Percentiles rank a stretch among this genome's conserved stretches.
phyloP scores from a whole-genome alignment of 1,284 basidiomycete species.

The Cerioporus squamosus region DNA sequence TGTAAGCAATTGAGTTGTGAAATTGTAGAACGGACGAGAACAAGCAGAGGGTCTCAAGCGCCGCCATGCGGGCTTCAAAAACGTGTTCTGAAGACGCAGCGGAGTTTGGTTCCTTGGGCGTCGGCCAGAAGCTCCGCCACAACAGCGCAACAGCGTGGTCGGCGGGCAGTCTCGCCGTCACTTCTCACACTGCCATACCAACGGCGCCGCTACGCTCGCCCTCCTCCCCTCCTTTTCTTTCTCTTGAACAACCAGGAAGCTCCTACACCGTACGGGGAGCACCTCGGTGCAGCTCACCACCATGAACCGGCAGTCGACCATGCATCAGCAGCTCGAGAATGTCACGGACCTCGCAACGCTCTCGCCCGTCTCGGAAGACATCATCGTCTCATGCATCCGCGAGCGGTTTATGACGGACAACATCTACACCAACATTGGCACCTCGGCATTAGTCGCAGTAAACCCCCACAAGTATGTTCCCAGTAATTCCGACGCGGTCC shows the following conservation, averaged over 20 bases:
- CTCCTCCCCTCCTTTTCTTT: constrained; percentile 22
- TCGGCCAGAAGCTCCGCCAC: no score
- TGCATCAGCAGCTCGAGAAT: constrained; percentile 69
- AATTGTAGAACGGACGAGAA: no score
- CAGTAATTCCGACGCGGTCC: constrained; percentile 78
- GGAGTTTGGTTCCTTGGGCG: no score
- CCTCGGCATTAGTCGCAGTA: constrained; percentile 76
- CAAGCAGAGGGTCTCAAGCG: no score
- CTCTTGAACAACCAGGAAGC: constrained; percentile 22
- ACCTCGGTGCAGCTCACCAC: constrained; percentile 23
- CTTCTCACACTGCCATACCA: constrained; percentile 27
- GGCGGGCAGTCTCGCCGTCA: no score
- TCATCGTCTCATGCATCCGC: constrained; percentile 80
- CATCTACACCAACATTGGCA: constrained; percentile 81
- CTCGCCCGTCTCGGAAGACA: constrained; percentile 70
- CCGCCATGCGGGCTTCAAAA: no score
- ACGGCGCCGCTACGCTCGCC: constrained; percentile 22
- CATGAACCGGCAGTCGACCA: constrained; percentile 39
- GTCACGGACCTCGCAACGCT: constrained; percentile 68
- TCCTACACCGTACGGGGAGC: constrained; percentile 15
- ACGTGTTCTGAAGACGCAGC: no score
- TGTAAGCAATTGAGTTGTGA: no score
- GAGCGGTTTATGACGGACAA: constrained; percentile 86
- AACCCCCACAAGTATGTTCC: constrained; percentile 90
- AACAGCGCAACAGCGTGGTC: no score